Evolutionary conservation across 192 early-diverging fungal species (phyloP), one percentile per base, ranked within the genome.

Genomic region (Rhizophagus clarus): DNA sequence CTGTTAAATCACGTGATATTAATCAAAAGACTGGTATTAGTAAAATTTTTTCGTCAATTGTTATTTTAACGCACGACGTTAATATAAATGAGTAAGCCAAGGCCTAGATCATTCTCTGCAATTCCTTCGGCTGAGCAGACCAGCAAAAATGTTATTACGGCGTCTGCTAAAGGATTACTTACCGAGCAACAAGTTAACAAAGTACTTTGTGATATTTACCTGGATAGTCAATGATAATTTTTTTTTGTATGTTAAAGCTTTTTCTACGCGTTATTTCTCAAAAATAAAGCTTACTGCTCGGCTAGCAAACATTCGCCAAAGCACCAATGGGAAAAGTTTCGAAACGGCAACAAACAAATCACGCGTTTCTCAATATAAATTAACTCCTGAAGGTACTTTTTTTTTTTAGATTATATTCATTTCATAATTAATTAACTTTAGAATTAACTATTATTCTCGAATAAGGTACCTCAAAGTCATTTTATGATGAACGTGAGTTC

Each of bases 51-150:
- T 40, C 6, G 37, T 40, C 37, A 40, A 40, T 8, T 8, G 0
- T 40, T 40, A 40, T 40, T 40, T 40, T 40, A 5, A 7, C 37
- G 7, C 47, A 20, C 49, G 49, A 22, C 14, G 14, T 20, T 56
- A 56, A 56, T 20, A 20, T 20, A 34, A 68, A 68, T 68, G 66
- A 68, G 32, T 68, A 68, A 34, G 28, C 66, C 66, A 68, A 68
- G 66, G 24, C 66, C 66, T 12, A 26, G 66, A 31, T 68, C 66
- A 29, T 68, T 68, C 40, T 68, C 66, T 68, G 66, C 66, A 32
- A 20, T 17, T 26, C 31, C 49, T 56, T 56, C 49, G 20, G 49
- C 49, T 56, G 66, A 68, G 17, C 31, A 32, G 31, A 20, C 31
- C 17, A 32, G 31, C 8, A 68, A 68, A 68, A 68, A 32, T 32